Conservation (phyloP, 495 filamentous ascomycete species). For the Daldinia loculata region DNA sequence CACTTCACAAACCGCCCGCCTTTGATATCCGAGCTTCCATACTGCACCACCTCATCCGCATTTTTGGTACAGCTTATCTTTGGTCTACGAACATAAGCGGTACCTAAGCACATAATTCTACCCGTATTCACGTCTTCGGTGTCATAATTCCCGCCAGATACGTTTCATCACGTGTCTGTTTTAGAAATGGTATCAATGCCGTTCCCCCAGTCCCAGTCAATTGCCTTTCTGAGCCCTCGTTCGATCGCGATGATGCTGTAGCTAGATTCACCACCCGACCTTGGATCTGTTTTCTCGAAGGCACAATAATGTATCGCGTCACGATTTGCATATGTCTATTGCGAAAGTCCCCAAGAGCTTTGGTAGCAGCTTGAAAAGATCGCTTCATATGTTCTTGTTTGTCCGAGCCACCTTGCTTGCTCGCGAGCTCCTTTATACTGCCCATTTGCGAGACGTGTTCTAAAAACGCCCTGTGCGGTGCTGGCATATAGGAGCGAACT, state of each 20-base stretch:
- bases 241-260: slow-evolving; percentile 56
- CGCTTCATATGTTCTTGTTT: slow-evolving; percentile 67
- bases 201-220: slow-evolving; percentile 90
- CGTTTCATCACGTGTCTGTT: slow-evolving; percentile 94
- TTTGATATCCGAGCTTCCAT: slow-evolving; percentile 12
- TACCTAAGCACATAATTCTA: background rate
- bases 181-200: slow-evolving; percentile 89
- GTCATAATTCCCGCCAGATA: slow-evolving; percentile 71
- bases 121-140: background rate
- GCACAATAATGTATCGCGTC: slow-evolving; percentile 89
- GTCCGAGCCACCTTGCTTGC: slow-evolving; percentile 52
- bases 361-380: slow-evolving; percentile 82
- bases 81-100: background rate
- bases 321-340: slow-evolving; percentile 94
- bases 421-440: slow-evolving; percentile 76
- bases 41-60: background rate
- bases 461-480: slow-evolving; percentile 81
- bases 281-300: slow-evolving; percentile 50
- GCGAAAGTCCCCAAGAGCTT: slow-evolving; percentile 81
- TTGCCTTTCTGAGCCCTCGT: slow-evolving; percentile 53
- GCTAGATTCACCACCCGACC: slow-evolving; percentile 68
- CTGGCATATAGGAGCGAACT: slow-evolving; percentile 93
- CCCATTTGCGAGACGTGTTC: slow-evolving; percentile 74
- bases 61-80: background rate
- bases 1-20: background rate